Conservation (phyloP, 176 grass and related monocot species). For the Paspalum vaginatum region DNA sequence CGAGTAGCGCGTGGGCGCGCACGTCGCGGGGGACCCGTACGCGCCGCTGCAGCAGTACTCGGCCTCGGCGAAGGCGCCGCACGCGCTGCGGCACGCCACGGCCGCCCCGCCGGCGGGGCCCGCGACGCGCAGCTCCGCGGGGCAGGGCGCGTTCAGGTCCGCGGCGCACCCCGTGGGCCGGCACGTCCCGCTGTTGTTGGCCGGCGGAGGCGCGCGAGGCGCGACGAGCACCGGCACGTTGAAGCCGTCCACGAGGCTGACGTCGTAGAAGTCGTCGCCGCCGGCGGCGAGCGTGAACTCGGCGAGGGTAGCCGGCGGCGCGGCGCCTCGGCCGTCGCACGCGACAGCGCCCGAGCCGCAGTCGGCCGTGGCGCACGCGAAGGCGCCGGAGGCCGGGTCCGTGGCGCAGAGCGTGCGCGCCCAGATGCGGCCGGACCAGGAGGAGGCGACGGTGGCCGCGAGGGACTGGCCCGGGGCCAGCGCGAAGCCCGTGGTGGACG, state of each 20-base stretch:
- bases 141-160: slow-evolving; percentile 41
- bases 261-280: slow-evolving; percentile 66
- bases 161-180: slow-evolving; percentile 37
- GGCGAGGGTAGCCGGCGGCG: slow-evolving; percentile 49
- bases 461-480: slow-evolving; percentile 38
- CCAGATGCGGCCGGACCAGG: slow-evolving; percentile 68
- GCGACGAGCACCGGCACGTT: slow-evolving; percentile 53
- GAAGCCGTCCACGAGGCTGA: slow-evolving; percentile 69
- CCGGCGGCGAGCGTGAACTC: slow-evolving; percentile 62
- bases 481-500: slow-evolving; percentile 51
- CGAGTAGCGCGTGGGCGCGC: slow-evolving; percentile 57
- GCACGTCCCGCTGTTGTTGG: slow-evolving; percentile 39
- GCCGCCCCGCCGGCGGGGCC: background rate
- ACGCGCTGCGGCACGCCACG: slow-evolving; percentile 66
- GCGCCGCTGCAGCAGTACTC: slow-evolving; percentile 69
- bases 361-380: slow-evolving; percentile 60
- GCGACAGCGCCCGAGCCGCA: slow-evolving; percentile 59
- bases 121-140: no score
- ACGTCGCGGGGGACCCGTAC: slow-evolving; percentile 50
- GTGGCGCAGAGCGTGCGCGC: slow-evolving; percentile 51
- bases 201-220: background rate
- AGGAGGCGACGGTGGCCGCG: background rate
- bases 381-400: background rate
- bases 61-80: slow-evolving; percentile 60
- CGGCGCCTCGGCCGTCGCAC: slow-evolving; percentile 51